phyloP scores from a whole-genome alignment of 2,329 filamentous ascomycete genomes.

The Penicillium frequentans region DNA sequence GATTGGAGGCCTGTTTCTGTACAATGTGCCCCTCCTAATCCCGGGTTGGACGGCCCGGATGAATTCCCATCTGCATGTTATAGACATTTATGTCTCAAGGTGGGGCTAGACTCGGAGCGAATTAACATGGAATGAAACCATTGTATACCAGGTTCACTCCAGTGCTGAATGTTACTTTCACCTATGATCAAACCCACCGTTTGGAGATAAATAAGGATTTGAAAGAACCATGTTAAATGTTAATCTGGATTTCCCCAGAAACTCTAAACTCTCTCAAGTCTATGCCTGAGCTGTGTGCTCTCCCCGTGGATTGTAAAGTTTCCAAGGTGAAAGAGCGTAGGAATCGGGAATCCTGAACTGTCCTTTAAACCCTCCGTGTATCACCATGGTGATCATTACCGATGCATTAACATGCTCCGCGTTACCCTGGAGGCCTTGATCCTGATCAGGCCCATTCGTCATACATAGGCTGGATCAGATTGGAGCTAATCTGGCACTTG shows the following conservation, averaged over 20 bases:
- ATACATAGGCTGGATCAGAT: constrained; percentile 4
- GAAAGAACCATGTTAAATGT: background rate
- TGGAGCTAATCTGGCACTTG: background rate
- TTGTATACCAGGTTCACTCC: background rate
- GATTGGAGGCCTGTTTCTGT: constrained; percentile 5
- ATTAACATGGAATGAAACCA: background rate
- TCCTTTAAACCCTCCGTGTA: constrained; percentile 15
- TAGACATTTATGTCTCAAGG: background rate
- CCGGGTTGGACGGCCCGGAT: background rate
- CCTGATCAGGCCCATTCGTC: constrained; percentile 10
- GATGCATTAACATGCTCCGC: constrained; percentile 3
- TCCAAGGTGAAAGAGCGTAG: background rate
- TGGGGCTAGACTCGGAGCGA: background rate
- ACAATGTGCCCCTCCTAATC: background rate
- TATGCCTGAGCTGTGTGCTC: background rate
- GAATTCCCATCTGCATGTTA: background rate
- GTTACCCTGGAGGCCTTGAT: constrained; percentile 15
- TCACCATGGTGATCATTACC: constrained; percentile 3
- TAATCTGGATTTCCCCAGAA: constrained; percentile 8
- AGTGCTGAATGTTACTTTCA: background rate
- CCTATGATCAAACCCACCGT: background rate
- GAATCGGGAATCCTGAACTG: background rate
- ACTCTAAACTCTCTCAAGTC: background rate
- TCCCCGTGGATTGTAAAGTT: background rate
- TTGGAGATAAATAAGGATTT: too few relatives aligned